Evolutionary conservation across 805 yeast genomes (phyloP).

Genomic region (Nakazawaea sp.): DNA sequence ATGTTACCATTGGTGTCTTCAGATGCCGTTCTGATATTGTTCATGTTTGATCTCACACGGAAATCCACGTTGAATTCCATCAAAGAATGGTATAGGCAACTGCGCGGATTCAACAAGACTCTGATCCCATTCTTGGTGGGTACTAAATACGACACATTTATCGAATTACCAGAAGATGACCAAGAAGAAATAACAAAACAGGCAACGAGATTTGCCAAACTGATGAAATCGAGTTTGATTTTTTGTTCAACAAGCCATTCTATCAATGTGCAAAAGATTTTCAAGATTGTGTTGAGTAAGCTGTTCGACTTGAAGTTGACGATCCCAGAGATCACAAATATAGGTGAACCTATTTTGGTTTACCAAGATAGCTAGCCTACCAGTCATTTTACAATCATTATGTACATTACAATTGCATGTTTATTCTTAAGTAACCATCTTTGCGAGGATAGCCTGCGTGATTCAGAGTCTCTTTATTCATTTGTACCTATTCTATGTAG

Average conservation of each 20-base stretch:
- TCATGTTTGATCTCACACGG: constrained; percentile 85
- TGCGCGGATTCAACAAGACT: constrained; percentile 80
- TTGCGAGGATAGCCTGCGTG: too few relatives aligned
- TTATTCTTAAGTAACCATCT: too few relatives aligned
- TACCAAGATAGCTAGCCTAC: constrained; percentile 32
- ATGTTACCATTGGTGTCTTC: constrained; percentile 91
- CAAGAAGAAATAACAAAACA: constrained; percentile 79
- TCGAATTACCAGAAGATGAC: constrained; percentile 70
- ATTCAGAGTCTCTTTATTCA: too few relatives aligned
- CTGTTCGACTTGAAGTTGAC: constrained; percentile 82
- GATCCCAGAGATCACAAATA: constrained; percentile 73
- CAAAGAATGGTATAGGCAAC: constrained; percentile 92
- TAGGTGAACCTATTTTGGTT: constrained; percentile 88
- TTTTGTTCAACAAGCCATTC: constrained; percentile 91
- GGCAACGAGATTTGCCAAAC: constrained; percentile 78
- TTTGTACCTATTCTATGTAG: too few relatives aligned
- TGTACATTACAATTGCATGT: too few relatives aligned
- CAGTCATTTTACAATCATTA: constrained; percentile 4
- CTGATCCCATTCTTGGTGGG: constrained; percentile 92
- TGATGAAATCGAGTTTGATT: constrained; percentile 78
- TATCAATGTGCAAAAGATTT: constrained; percentile 88
- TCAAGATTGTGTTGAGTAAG: constrained; percentile 83
- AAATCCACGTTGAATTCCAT: constrained; percentile 81
- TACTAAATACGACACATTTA: constrained; percentile 85
- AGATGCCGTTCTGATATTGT: constrained; percentile 87